phyloP scores from a whole-genome alignment of 2,329 filamentous ascomycete species.

The Aspergillus sp. region DNA sequence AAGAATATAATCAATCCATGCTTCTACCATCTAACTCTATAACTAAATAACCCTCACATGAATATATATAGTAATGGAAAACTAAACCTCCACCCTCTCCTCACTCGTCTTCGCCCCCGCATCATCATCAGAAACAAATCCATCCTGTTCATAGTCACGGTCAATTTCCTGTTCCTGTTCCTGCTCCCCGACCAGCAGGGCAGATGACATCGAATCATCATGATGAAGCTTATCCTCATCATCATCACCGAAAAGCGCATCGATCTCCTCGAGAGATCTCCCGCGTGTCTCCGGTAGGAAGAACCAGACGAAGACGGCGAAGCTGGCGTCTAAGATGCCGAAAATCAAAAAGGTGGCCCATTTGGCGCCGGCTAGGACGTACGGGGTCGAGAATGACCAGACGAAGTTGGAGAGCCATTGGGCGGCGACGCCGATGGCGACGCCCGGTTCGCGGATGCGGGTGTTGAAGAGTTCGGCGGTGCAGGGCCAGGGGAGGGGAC shows the following conservation, averaged over 20 bases:
- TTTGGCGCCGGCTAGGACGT: slow-evolving; percentile 50
- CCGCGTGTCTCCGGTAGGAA: slow-evolving; percentile 59
- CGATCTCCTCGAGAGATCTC: slow-evolving; percentile 58
- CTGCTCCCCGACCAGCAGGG: background rate
- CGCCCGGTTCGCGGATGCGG: slow-evolving; percentile 43
- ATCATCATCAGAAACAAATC: too few species aligned
- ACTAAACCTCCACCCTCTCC: background rate
- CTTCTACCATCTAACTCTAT: background rate
- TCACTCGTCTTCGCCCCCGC: background rate
- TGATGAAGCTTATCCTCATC: background rate
- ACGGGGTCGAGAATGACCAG: slow-evolving; percentile 45
- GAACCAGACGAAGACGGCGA: slow-evolving; percentile 52
- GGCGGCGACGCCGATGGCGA: slow-evolving; percentile 41
- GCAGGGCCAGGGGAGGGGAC: slow-evolving; percentile 44
- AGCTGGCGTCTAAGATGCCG: slow-evolving; percentile 48
- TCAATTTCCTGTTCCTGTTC: background rate
- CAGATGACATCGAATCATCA: background rate
- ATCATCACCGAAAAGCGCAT: slow-evolving; percentile 53
- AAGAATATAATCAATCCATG: too few species aligned
- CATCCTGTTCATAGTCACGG: background rate
- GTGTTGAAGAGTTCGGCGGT: slow-evolving; percentile 42
- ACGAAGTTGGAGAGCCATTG: slow-evolving; percentile 48
- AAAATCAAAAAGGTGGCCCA: slow-evolving; percentile 51
- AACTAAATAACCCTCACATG: background rate
- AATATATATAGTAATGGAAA: background rate